Evolutionary conservation across 345 rosid species (phyloP), one percentile per base, ranked within the genome.

Genomic region (Lenwebbia sp.): DNA sequence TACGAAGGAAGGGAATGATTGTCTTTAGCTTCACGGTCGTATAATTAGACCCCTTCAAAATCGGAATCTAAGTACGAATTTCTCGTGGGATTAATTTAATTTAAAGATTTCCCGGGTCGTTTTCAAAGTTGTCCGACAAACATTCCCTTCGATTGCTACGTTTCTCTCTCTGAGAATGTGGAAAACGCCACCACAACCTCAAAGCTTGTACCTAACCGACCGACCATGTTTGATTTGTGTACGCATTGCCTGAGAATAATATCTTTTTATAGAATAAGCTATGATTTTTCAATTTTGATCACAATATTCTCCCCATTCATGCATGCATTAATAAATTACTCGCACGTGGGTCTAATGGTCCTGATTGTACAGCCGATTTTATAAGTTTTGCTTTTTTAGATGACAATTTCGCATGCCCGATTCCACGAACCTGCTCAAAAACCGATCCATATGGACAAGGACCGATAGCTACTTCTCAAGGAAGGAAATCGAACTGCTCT

Each of bases 171-270:
- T 58, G 25, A 83, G 87, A 87, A 76, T 81, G 90, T 78, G 87
- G 88, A 86, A 85, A 85, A 85, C 50, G 85, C 54, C 84, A 44
- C 49, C 33, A 49, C 83, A 53, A 84, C 47, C 26, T 37, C 78
- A 10, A 37, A 37, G 47, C 7, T 33, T 30, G 89, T 88, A 88
- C 92, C 91, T 88, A 90, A 91, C 89, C 88, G 85, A 83, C 92
- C 91, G 89, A 86, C 91, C 91, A 76, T 47, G 23, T 44, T 65
- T 56, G 83, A 52, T 60, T 54, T 82, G 50, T 74, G 58, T 88
- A 85, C 89, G 75, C 88, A 88, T 85, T 85, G 57, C 83, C 58
- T 58, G 26, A 60, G 54, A 78, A 58, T 33, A 52, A n/a, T 51
- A 84, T 55, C 25, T 41, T 84, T 33, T 22, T 44, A 50, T 58